phyloP scores from a whole-genome alignment of 345 rosid genomes.

The Punica granatum region DNA sequence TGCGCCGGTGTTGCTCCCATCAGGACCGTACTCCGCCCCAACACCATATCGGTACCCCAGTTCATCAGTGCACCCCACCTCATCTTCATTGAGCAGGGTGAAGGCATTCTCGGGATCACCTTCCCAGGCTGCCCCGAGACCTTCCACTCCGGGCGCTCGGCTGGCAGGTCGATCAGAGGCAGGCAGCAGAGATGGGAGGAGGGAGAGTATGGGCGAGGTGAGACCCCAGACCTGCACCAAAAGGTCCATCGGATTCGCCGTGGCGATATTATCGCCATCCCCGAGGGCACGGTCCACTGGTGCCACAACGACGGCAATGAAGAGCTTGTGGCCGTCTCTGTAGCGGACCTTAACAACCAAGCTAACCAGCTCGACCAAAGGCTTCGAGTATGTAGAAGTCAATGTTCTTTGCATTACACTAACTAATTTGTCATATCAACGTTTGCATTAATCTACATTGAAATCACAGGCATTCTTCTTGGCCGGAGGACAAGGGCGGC shows the following conservation, averaged over 20 bases:
- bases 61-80: slow-evolving; percentile 24
- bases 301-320: slow-evolving; percentile 27
- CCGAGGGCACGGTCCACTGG: slow-evolving; percentile 26
- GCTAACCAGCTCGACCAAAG: slow-evolving; percentile 28
- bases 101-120: slow-evolving; percentile 17
- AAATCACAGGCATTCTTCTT: slow-evolving; percentile 17
- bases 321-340: slow-evolving; percentile 21
- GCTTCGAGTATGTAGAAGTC: slow-evolving; percentile 9
- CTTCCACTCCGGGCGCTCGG: slow-evolving; percentile 13
- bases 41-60: slow-evolving; percentile 23
- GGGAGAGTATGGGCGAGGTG: background rate
- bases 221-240: slow-evolving; percentile 27
- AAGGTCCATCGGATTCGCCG: slow-evolving; percentile 21
- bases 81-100: slow-evolving; percentile 20
- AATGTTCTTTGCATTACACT: background rate
- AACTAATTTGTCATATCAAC: too few species aligned
- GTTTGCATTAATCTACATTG: background rate
- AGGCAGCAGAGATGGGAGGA: slow-evolving; percentile 1
- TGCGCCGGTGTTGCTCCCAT: slow-evolving; percentile 26
- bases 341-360: slow-evolving; percentile 18
- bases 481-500: slow-evolving; percentile 16
- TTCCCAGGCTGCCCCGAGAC: slow-evolving; percentile 29
- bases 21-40: slow-evolving; percentile 13
- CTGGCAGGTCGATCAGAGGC: background rate
- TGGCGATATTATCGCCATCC: slow-evolving; percentile 30